Percentiles rank a stretch among this genome's conserved stretches.
These are phyloP conservation scores for Hirschfeldia incana DNA, from an alignment of 345 rosid species.

Conservation along the genomic window DNA sequence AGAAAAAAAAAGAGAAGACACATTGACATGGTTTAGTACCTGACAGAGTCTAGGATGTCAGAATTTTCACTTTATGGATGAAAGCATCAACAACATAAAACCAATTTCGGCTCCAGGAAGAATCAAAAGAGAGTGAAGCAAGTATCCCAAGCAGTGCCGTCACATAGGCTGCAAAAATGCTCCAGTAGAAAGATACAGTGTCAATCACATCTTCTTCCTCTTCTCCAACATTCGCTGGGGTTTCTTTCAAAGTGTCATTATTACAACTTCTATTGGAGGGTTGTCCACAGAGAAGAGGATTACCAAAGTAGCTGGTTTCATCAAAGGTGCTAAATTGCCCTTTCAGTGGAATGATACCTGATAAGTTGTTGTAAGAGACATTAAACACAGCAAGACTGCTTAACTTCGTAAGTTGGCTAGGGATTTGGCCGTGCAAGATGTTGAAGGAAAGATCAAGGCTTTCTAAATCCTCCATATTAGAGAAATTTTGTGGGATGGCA, in stretches of 20 bases:
- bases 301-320: neutral
- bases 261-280: neutral
- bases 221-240: neutral
- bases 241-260: neutral
- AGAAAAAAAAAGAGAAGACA: neutral
- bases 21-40: neutral
- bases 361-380: slow-evolving; percentile 4
- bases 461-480: neutral
- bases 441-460: neutral
- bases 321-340: neutral
- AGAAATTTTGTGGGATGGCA: neutral
- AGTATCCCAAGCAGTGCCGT: neutral
- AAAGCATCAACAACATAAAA: neutral
- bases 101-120: neutral
- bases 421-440: neutral
- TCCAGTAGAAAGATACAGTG: neutral
- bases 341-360: neutral
- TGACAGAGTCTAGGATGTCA: neutral
- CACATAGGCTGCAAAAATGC: neutral
- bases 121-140: neutral
- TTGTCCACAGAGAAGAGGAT: slow-evolving; percentile 2
- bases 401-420: neutral
- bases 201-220: neutral
- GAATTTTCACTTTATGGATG: neutral
- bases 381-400: neutral